Percentiles rank a stretch among this genome's conserved stretches.
Evolutionary conservation across 305 asterid species (phyloP).

Genomic region (Stenogyne calaminthoides): DNA sequence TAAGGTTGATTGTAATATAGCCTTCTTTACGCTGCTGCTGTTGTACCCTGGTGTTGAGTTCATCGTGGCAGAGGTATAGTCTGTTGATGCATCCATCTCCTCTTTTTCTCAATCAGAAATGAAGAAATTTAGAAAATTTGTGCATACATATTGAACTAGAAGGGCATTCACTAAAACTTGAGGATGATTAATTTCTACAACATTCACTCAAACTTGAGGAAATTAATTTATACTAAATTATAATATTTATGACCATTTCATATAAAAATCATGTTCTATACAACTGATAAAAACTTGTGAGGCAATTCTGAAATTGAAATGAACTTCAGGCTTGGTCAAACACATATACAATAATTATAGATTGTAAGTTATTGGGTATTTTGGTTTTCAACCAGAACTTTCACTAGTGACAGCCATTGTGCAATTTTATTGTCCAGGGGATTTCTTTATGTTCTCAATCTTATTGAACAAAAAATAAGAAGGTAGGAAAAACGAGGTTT

Average conservation of each 20-base stretch:
- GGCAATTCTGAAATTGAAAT: background rate
- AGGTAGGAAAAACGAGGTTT: no score
- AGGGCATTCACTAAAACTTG: background rate
- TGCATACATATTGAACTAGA: background rate
- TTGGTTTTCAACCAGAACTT: no score
- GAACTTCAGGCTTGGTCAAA: background rate
- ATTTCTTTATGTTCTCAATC: no score
- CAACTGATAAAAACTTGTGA: background rate
- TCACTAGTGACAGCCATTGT: no score
- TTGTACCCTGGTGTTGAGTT: slow-evolving; percentile 48
- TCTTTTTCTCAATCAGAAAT: background rate
- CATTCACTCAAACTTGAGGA: background rate
- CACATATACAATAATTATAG: background rate
- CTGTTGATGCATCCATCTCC: slow-evolving; percentile 37
- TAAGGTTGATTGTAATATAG: slow-evolving; percentile 65
- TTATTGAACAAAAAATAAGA: no score
- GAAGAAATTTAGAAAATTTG: background rate
- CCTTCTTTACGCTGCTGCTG: slow-evolving; percentile 61
- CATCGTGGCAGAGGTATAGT: slow-evolving; percentile 20
- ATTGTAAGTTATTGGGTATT: no score
- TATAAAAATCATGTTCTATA: background rate
- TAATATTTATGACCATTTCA: background rate
- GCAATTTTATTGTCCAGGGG: no score
- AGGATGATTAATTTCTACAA: background rate
- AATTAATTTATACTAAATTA: background rate